These are phyloP conservation scores for Cordyceps javanica DNA, from an alignment of 2,329 filamentous ascomycete genomes.

Conservation along the genomic window DNA sequence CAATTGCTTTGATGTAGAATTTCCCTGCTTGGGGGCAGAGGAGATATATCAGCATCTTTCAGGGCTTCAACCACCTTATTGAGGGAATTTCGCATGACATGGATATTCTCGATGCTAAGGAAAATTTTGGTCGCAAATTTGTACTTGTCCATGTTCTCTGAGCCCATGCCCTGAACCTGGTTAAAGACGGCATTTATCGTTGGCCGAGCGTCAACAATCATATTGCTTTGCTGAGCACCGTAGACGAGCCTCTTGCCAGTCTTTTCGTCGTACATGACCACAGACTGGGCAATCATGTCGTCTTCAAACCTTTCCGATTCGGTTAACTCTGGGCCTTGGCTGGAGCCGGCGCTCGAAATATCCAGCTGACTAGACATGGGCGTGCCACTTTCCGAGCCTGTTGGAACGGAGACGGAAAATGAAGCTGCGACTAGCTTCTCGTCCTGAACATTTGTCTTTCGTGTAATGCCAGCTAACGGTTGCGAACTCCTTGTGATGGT, in stretches of 20 bases:
- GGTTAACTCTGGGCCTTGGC: slow-evolving; percentile 43
- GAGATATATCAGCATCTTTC: slow-evolving; percentile 85
- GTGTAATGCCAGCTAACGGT: slow-evolving; percentile 76
- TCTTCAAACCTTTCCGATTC: slow-evolving; percentile 64
- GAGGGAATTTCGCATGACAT: slow-evolving; percentile 91
- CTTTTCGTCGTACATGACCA: slow-evolving; percentile 47
- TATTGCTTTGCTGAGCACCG: slow-evolving; percentile 84
- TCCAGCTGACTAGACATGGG: slow-evolving; percentile 45
- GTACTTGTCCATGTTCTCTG: slow-evolving; percentile 98
- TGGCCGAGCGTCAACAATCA: slow-evolving; percentile 93
- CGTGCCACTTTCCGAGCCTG: slow-evolving; percentile 28
- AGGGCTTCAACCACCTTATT: slow-evolving; percentile 82
- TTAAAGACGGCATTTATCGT: slow-evolving; percentile 93
- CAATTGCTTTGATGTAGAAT: slow-evolving; percentile 78
- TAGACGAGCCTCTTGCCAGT: slow-evolving; percentile 65
- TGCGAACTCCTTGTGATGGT: slow-evolving; percentile 94
- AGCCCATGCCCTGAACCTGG: slow-evolving; percentile 86
- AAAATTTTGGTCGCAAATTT: slow-evolving; percentile 86
- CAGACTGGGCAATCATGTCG: slow-evolving; percentile 47
- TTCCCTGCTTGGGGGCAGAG: slow-evolving; percentile 75
- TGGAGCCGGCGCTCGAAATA: slow-evolving; percentile 27
- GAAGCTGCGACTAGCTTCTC: slow-evolving; percentile 90
- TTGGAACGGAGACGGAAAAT: slow-evolving; percentile 49
- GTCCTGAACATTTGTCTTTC: slow-evolving; percentile 90
- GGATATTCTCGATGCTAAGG: slow-evolving; percentile 95